These are phyloP conservation scores for Cordyceps pruinosa DNA, from an alignment of 2,329 filamentous ascomycete species.

Conservation along the genomic window DNA sequence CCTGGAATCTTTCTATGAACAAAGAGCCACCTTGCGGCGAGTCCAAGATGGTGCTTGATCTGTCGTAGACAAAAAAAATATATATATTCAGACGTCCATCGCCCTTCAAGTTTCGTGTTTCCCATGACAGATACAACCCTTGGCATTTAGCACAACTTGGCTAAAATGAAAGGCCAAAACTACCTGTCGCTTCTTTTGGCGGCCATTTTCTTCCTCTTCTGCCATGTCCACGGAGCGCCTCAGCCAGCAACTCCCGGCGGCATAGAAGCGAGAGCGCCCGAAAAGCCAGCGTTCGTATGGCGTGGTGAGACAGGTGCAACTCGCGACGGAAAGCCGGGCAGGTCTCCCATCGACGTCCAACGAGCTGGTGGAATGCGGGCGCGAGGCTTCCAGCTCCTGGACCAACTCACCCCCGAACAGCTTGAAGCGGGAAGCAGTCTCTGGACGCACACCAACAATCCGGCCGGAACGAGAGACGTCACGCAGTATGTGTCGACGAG, in stretches of 20 bases:
- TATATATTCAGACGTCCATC: background rate
- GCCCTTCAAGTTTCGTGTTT: background rate
- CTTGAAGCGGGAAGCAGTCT: background rate
- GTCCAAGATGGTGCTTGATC: background rate
- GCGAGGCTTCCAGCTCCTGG: background rate
- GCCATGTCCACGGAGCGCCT: background rate
- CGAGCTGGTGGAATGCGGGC: background rate
- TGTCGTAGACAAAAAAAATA: background rate
- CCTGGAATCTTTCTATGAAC: background rate
- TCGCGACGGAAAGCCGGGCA: background rate
- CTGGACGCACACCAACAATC: background rate
- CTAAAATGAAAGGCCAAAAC: background rate
- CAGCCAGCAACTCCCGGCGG: background rate
- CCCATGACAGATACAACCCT: background rate
- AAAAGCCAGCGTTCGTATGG: background rate
- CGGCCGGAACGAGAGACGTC: background rate
- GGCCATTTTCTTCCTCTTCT: background rate
- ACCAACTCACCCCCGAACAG: background rate
- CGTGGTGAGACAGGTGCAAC: background rate
- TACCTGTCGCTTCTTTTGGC: background rate
- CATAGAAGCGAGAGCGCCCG: background rate
- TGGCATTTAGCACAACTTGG: background rate
- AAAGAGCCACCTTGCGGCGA: background rate
- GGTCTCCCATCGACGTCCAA: background rate
- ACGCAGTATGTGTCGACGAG: background rate